Evolutionary conservation across 371 early-diverging fungal species (phyloP).

Genomic region (Chytridiales sp.): DNA sequence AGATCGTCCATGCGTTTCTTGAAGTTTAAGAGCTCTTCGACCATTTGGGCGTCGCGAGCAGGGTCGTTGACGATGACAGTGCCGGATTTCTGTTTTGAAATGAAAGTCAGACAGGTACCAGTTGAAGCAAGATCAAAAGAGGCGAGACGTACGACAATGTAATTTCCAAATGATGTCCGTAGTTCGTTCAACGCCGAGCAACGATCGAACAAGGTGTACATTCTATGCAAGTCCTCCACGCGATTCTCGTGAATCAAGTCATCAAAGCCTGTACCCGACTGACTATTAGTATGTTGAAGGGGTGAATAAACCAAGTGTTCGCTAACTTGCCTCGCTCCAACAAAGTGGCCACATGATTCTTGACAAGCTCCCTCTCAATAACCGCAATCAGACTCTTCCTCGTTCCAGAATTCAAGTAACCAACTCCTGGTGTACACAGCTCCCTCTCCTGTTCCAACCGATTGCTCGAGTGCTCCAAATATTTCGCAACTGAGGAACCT

Average conservation of each 20-base stretch:
- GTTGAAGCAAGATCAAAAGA: background rate
- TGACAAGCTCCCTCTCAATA: slow-evolving; percentile 64
- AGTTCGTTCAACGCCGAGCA: slow-evolving; percentile 29
- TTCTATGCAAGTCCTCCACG: slow-evolving; percentile 55
- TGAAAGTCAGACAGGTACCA: slow-evolving; percentile 28
- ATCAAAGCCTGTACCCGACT: slow-evolving; percentile 58
- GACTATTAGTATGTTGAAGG: background rate
- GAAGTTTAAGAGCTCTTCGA: slow-evolving; percentile 66
- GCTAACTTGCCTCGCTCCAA: slow-evolving; percentile 59
- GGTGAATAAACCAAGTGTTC: background rate
- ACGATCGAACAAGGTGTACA: slow-evolving; percentile 63
- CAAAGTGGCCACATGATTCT: slow-evolving; percentile 58
- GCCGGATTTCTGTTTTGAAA: slow-evolving; percentile 60
- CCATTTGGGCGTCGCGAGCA: slow-evolving; percentile 59
- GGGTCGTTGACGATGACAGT: slow-evolving; percentile 54
- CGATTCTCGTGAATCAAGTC: slow-evolving; percentile 61
- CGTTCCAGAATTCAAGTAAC: slow-evolving; percentile 48
- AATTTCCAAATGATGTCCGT: slow-evolving; percentile 28
- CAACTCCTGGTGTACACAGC: slow-evolving; percentile 33
- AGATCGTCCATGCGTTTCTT: slow-evolving; percentile 68
- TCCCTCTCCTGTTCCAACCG: slow-evolving; percentile 56
- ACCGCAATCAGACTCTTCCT: slow-evolving; percentile 56
- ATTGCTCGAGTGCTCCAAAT: slow-evolving; percentile 61
- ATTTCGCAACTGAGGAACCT: slow-evolving; percentile 63
- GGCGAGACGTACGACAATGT: slow-evolving; percentile 33